Conservation (phyloP, 306 rosid genomes). For the Hippophae gyantsensis region DNA sequence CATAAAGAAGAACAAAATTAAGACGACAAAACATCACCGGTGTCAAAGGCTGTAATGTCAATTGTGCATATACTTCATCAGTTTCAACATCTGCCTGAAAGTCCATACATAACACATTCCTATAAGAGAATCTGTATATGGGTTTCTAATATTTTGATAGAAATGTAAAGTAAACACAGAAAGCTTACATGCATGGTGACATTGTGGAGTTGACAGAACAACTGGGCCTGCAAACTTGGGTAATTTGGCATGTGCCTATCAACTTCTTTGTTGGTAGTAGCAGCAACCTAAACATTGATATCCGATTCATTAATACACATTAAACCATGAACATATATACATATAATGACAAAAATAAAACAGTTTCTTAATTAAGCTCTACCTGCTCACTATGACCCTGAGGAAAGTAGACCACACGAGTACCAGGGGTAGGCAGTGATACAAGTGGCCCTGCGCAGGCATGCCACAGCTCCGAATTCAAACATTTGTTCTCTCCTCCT, state of each 20-base stretch:
- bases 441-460: constrained; percentile 91
- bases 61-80: constrained; percentile 90
- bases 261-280: constrained; percentile 68
- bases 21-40: constrained; percentile 37
- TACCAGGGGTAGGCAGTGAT: constrained; percentile 62
- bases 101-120: constrained; percentile 9
- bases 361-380: neutral
- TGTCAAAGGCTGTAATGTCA: constrained; percentile 85
- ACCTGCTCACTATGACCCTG: constrained; percentile 96
- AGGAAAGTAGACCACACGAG: constrained; percentile 82
- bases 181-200: constrained; percentile 73
- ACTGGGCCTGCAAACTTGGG: constrained; percentile 74
- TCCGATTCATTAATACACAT: too few relatives aligned
- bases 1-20: neutral
- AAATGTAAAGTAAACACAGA: neutral
- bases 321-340: neutral
- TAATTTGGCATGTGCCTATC: constrained; percentile 79
- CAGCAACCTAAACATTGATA: constrained; percentile 46
- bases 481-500: constrained; percentile 72
- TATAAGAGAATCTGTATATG: neutral
- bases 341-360: neutral
- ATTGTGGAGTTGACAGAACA: constrained; percentile 79
- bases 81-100: constrained; percentile 95
- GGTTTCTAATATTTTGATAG: neutral
- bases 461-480: constrained; percentile 97